These are phyloP conservation scores for Lecanicillium sp. DNA, from an alignment of 2,329 filamentous ascomycete genomes.

Conservation along the genomic window DNA sequence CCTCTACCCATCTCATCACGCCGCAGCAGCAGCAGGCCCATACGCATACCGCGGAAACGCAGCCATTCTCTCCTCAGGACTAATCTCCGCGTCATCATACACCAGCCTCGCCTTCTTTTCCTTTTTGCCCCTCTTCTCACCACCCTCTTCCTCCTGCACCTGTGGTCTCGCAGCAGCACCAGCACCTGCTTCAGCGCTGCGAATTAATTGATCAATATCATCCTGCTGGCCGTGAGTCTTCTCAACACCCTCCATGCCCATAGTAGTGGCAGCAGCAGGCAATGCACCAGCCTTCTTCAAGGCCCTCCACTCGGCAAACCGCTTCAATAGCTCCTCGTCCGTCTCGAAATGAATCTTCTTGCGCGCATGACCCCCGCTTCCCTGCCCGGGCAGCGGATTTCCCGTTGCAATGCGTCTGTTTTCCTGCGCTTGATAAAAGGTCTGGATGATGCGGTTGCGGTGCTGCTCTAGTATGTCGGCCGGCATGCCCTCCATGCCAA, in stretches of 20 bases:
- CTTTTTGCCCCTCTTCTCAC: constrained; percentile 62
- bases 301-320: constrained; percentile 69
- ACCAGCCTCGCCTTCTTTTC: constrained; percentile 64
- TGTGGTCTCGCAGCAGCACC: constrained; percentile 37
- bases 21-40: constrained; percentile 17
- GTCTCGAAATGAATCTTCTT: constrained; percentile 69
- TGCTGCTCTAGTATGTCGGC: constrained; percentile 76
- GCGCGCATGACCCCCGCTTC: constrained; percentile 50
- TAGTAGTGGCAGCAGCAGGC: constrained; percentile 32
- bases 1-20: constrained; percentile 1
- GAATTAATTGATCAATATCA: constrained; percentile 57
- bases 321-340: constrained; percentile 68
- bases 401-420: constrained; percentile 76
- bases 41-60: constrained; percentile 67
- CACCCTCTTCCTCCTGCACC: constrained; percentile 34
- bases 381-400: constrained; percentile 65
- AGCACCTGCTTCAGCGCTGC: constrained; percentile 51
- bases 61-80: constrained; percentile 87
- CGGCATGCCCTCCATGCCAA: constrained; percentile 95
- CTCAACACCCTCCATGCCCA: constrained; percentile 14
- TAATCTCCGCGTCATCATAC: constrained; percentile 71
- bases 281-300: constrained; percentile 50
- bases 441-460: constrained; percentile 75
- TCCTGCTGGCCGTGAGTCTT: constrained; percentile 36
- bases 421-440: constrained; percentile 78